Conservation (phyloP, 768 basidiomycete genomes). For the Tricholoma sp. region DNA sequence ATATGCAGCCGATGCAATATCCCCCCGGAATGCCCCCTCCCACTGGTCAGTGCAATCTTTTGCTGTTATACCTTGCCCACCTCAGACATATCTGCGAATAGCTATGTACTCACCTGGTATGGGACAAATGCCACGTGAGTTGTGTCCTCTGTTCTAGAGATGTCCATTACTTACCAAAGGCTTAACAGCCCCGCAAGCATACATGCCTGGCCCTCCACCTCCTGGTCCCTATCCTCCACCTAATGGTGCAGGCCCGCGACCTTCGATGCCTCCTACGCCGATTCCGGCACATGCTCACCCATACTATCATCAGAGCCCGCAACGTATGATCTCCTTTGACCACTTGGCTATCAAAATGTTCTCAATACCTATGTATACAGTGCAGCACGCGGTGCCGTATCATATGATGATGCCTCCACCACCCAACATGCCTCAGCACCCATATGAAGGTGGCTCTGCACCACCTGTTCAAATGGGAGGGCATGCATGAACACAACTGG, state of each 20-base stretch:
- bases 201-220: slow-evolving; percentile 65
- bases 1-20: slow-evolving; percentile 84
- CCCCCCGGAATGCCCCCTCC: slow-evolving; percentile 77
- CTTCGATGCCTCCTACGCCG: slow-evolving; percentile 89
- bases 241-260: slow-evolving; percentile 73
- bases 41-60: slow-evolving; percentile 45
- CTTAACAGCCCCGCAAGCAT: slow-evolving; percentile 58
- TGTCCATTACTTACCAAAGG: slow-evolving; percentile 4
- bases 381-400: slow-evolving; percentile 83
- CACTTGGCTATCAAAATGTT: slow-evolving; percentile 22
- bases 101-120: slow-evolving; percentile 84
- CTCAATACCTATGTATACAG: slow-evolving; percentile 36
- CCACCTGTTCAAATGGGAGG: slow-evolving; percentile 77
- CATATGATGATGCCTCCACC: slow-evolving; percentile 92
- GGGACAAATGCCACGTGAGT: slow-evolving; percentile 86
- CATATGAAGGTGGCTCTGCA: slow-evolving; percentile 67
- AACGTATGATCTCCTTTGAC: slow-evolving; percentile 45
- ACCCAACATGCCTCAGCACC: slow-evolving; percentile 62
- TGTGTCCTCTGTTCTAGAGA: background rate
- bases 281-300: slow-evolving; percentile 83
- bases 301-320: slow-evolving; percentile 88
- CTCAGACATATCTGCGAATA: slow-evolving; percentile 19
- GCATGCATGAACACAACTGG: slow-evolving; percentile 46
- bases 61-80: background rate
- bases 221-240: slow-evolving; percentile 77